Conservation (phyloP, 805 yeast genomes). For the Nakazawaea peltata region DNA sequence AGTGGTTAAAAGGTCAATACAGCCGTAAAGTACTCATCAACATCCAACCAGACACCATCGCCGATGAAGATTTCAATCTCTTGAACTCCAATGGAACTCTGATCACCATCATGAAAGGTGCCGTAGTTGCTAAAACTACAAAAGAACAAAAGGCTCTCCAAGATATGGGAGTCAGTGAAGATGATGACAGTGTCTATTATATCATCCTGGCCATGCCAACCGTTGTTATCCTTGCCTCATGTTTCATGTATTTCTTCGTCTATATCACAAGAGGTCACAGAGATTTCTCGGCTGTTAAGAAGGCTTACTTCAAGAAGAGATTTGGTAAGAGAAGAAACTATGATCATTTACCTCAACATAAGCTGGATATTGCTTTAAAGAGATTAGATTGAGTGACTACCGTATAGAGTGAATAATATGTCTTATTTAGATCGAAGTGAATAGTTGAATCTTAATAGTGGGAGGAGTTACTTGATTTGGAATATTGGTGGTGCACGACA, state of each 20-base stretch:
- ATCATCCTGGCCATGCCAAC: constrained; percentile 65
- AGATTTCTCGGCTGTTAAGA: constrained; percentile 38
- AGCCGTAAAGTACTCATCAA: constrained; percentile 53
- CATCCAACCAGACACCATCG: constrained; percentile 62
- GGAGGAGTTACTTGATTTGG: no score
- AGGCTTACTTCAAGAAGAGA: constrained; percentile 15
- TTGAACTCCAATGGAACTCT: constrained; percentile 30
- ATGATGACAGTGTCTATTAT: constrained; percentile 37
- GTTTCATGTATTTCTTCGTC: constrained; percentile 59
- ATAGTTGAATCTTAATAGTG: no score
- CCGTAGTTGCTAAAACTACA: constrained; percentile 41
- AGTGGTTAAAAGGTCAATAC: constrained; percentile 54
- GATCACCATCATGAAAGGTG: constrained; percentile 41
- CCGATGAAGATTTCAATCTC: constrained; percentile 59
- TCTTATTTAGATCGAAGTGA: no score
- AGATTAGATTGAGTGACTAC: constrained; percentile 8
- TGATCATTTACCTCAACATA: constrained; percentile 8
- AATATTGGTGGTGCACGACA: no score
- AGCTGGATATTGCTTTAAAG: constrained; percentile 8
- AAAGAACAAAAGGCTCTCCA: constrained; percentile 21
- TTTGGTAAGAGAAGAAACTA: constrained; percentile 8
- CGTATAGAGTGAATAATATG: no score
- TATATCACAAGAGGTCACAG: constrained; percentile 46
- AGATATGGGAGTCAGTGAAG: constrained; percentile 30
- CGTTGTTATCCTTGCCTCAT: constrained; percentile 48